Evolutionary conservation across 257 asterid genomes (phyloP), one percentile per base, ranked within the genome.

Genomic region (Anisodus tanguticus): DNA sequence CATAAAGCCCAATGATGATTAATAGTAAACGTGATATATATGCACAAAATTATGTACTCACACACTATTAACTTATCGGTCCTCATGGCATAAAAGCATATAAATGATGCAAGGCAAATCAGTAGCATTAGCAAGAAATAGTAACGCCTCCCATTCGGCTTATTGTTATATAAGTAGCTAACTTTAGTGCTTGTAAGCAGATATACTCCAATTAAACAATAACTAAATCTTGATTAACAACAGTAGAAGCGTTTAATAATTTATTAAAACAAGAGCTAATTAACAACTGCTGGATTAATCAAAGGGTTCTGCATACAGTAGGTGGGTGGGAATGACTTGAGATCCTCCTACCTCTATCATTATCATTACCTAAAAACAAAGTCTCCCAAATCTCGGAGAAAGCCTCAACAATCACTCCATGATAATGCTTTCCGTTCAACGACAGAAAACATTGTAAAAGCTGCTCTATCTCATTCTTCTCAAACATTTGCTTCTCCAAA

Each of bases 401-500:
- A 15, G 95, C 99, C 39, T 89, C 85, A 19, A 95, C 88, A 13
- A 95, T 95, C 4, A 92, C 53, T 22, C 87, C 92, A 41, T 95
- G 99, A 83, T 94, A 91, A 43, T 86, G 84, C 79, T 91, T 84
- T 2, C 95, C 88, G 77, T 95, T 95, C 88, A 95, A 83, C 0
- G 99, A 95, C 62, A 95, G 88, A 74, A 93, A 95, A 37, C 99
- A 95, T 85, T 90, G 95, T 63, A 95, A 69, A 39, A 95, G 88
- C 88, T 94, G 95, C 58, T 95, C 97, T 89, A 95, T 70, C 78
- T 95, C 98, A 13, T 79, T 70, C 74, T 86, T 72, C 49, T 92
- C 98, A 72, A 90, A 92, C 92, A 95, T 94, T 85, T 93, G 93
- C 79, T 94, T 94, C 93, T 95, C 99, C 87, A 94, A 41, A 39